Base-by-base conservation (phyloP, 78 protist genomes). In the Emiliania huxleyi region DNA sequence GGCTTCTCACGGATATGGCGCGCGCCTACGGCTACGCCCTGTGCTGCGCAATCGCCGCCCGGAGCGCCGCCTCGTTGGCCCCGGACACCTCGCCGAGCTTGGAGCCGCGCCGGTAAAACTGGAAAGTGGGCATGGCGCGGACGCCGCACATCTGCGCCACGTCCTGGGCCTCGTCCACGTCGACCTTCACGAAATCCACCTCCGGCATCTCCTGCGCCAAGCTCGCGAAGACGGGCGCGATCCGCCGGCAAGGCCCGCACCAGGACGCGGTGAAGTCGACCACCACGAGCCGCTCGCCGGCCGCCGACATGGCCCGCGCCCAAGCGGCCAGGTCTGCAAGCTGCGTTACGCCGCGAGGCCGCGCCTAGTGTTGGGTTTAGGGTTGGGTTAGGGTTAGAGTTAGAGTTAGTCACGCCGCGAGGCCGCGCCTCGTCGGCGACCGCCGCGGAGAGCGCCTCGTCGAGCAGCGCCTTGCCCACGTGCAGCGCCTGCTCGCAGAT, bases 171-270 rank as follows among this genome's bases (percentile, higher is more conserved):
- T 75, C 84, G 45, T 75, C 84, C 42, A 71, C 81, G 42, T 71
- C 81, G 19, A 71, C 81, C 90, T 94, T 94, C 71, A 92, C 5
- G 69, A 94, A 94, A 19, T 0, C 1, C 15, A 52, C 92, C 22
- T 26, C 77, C n/a, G 62, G 2, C 29, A 22, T 87, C 35, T 91
- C 77, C 12, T 0, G 26, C 18, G 75, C 52, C 49, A 79, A 0
- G 49, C 4, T 15, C 29, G 48, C 91, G 73, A 91, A 29, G 75
- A 42, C 1, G 40, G 95, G 95, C 11, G 91, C 91, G 87, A 94
- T 94, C 69, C 42, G 18, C 55, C 33, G 44, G 93, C 95, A 94
- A 25, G 95, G 95, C 0, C 96, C 96, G 15, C 96, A 94, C 96
- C 96, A 94, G 25, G 69, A 44, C 43, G 95, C 95, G 26, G 33